phyloP scores from a whole-genome alignment of 2,329 filamentous ascomycete species.

The Septoria petroselini region DNA sequence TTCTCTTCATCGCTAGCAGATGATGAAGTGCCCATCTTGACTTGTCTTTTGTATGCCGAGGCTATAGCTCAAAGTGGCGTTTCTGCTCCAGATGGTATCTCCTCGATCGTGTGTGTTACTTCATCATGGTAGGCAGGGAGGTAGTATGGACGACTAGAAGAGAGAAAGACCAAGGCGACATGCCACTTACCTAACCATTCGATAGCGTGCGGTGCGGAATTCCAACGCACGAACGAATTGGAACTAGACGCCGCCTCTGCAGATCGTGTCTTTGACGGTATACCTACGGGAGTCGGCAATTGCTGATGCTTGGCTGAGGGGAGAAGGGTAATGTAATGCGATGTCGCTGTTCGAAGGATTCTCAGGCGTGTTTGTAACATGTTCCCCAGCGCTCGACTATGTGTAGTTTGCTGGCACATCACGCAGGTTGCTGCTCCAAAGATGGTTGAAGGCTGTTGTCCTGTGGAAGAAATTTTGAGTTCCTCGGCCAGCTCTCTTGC shows the following conservation, averaged over 20 bases:
- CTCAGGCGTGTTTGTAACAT: too few species aligned
- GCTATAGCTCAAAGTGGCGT: background rate
- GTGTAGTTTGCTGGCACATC: too few species aligned
- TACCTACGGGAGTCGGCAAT: slow-evolving; percentile 17
- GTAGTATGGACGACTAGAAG: slow-evolving; percentile 1
- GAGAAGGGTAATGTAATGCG: background rate
- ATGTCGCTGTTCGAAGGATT: too few species aligned
- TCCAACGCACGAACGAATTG: slow-evolving; percentile 5
- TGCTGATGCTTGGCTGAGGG: slow-evolving; percentile 13
- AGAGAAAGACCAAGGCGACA: background rate
- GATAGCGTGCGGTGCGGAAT: slow-evolving; percentile 16
- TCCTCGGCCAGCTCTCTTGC: too few species aligned
- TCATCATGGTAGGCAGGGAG: background rate
- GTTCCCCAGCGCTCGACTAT: too few species aligned
- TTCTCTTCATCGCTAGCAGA: slow-evolving; percentile 17
- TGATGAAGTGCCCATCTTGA: slow-evolving; percentile 8
- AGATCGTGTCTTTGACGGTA: slow-evolving; percentile 9
- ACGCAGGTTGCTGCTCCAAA: too few species aligned
- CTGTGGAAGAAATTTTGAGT: too few species aligned
- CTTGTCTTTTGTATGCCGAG: slow-evolving; percentile 6
- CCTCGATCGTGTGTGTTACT: too few species aligned
- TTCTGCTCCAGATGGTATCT: background rate
- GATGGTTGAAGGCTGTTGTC: too few species aligned
- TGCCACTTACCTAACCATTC: slow-evolving; percentile 12
- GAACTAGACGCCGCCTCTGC: slow-evolving; percentile 8